Base-by-base conservation (phyloP, 495 filamentous ascomycete genomes). In the Xylaria flabelliformis region DNA sequence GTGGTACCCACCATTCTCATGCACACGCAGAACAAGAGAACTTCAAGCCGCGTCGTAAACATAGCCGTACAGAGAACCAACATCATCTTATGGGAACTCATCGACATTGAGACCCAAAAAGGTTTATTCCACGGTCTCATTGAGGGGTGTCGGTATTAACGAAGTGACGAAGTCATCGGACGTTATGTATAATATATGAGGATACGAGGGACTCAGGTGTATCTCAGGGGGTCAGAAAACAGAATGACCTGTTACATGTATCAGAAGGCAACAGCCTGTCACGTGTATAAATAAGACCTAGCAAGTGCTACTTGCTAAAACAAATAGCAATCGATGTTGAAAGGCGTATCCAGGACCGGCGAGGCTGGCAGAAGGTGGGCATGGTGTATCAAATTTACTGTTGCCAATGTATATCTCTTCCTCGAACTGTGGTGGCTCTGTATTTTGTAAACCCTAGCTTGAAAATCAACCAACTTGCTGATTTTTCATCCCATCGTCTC, bases 131-230 rank as follows among this genome's bases (percentile, higher is more conserved):
- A 51, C 12, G 41, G 62, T 29, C 41, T 36, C 15, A 51, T 70
- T 61, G 53, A 26, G 63, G 1, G 29, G 4, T 61, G 19, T 29
- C 17, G 41, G 41, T 15, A 48, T 65, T 61, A 24, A 67, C 70
- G 26, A 21, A 41, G 63, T 19, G 50, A 66, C 41, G 61, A 53
- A 21, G 58, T 61, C 32, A 36, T 55, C 42, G 17, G n/a, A 46
- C 50, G 63, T 50, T 51, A 48, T 72, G 70, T 72, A 66, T 72
- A 72, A 39, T 66, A 67, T 67, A 72, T 42, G 32, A 44, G 32
- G 42, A 46, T 34, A 71, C 36, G 63, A 26, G 41, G 10, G 17
- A 72, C 13, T 29, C 58, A 46, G 26, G 61, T 34, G 61, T 46
- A 66, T 48, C 13, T 46, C 13, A 12, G 46, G 69, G 69, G 17